Evolutionary conservation across 495 filamentous ascomycete genomes (phyloP).

Genomic region (Aspergillus funiculosus): DNA sequence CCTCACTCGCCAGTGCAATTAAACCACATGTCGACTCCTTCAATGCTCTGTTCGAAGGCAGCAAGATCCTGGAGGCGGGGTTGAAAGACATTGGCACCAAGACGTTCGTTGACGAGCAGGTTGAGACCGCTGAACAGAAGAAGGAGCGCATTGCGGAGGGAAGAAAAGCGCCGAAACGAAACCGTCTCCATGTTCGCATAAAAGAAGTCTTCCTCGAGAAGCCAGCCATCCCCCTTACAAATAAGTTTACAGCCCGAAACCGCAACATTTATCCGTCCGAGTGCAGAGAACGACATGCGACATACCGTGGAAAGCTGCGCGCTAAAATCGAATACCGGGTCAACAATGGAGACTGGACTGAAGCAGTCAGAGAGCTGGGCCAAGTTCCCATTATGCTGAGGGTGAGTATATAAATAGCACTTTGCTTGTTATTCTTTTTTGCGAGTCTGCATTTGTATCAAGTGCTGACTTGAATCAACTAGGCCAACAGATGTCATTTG

Average conservation of each 20-base stretch:
- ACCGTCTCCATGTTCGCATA: constrained; percentile 66
- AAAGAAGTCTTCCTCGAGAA: constrained; percentile 74
- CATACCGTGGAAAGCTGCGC: constrained; percentile 82
- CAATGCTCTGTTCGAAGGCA: constrained; percentile 78
- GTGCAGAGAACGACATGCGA: constrained; percentile 87
- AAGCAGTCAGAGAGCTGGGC: constrained; percentile 76
- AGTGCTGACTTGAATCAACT: neutral
- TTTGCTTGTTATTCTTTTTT: neutral
- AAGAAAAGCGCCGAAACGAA: constrained; percentile 51
- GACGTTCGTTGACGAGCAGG: constrained; percentile 73
- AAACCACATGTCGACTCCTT: constrained; percentile 91
- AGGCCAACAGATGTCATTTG: constrained; percentile 87
- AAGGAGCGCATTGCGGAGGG: constrained; percentile 37
- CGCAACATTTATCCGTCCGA: constrained; percentile 87
- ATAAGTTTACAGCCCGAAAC: constrained; percentile 70
- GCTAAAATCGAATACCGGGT: constrained; percentile 74
- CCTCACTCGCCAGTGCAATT: constrained; percentile 73
- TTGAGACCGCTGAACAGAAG: constrained; percentile 39
- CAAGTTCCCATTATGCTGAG: constrained; percentile 89
- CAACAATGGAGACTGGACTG: constrained; percentile 77
- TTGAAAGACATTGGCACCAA: constrained; percentile 87
- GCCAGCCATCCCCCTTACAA: constrained; percentile 63
- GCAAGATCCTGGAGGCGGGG: constrained; percentile 64
- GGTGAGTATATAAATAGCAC: constrained; percentile 39
- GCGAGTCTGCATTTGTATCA: neutral